Percentiles rank a stretch among this genome's conserved stretches.
phyloP scores from a whole-genome alignment of 495 filamentous ascomycete genomes.

The Physcia stellaris region DNA sequence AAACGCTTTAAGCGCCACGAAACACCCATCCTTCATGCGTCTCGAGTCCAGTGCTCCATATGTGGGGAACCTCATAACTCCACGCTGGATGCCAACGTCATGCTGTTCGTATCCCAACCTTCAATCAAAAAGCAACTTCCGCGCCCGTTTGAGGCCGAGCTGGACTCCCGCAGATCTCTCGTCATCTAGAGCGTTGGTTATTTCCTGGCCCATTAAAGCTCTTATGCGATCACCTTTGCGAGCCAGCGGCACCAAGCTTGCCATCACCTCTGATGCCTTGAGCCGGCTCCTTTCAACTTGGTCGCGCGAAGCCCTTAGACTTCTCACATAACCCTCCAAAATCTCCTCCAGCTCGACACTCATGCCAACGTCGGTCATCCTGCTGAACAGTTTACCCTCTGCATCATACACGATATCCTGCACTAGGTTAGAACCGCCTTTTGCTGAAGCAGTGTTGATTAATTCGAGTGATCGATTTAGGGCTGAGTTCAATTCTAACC shows the following conservation, averaged over 20 bases:
- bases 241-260: slow-evolving; percentile 6
- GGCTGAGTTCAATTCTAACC: too few species aligned
- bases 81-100: too few species aligned
- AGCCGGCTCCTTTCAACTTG: slow-evolving; percentile 14
- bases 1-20: too few species aligned
- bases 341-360: slow-evolving; percentile 5
- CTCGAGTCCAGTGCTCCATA: too few species aligned
- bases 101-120: too few species aligned
- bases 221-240: slow-evolving; percentile 2
- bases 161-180: slow-evolving; percentile 13
- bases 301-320: slow-evolving; percentile 8
- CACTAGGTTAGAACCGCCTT: slow-evolving; percentile 26
- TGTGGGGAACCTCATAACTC: too few species aligned
- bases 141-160: slow-evolving; percentile 10
- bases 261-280: slow-evolving; percentile 13
- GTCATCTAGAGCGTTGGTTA: slow-evolving; percentile 3
- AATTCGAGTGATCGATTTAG: slow-evolving; percentile 10
- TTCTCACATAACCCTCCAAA: slow-evolving; percentile 6
- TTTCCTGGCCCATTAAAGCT: slow-evolving; percentile 1
- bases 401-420: slow-evolving; percentile 31
- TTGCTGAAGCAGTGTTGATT: slow-evolving; percentile 10
- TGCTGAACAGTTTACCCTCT: slow-evolving; percentile 26
- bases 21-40: too few species aligned
- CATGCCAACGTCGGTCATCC: slow-evolving; percentile 15
- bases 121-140: neutral